A percentile compares a stretch with the other conserved stretches of the same genome.
Conservation (phyloP, 257 asterid species). For the Cruciata laevipes region DNA sequence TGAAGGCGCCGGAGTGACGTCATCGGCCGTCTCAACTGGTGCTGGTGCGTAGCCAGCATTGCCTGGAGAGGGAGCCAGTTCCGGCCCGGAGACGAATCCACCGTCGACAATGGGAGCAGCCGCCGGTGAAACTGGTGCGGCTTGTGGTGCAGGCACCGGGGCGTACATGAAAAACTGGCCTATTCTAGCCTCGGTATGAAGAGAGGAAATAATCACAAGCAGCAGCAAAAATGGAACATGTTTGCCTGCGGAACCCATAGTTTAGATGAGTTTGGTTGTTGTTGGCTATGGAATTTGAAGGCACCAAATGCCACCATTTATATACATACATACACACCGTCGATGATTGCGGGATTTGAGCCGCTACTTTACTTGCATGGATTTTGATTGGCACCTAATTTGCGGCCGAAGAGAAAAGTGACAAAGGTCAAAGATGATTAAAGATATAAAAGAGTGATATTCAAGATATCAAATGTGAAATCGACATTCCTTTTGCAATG, state of each 20-base stretch:
- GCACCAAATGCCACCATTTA: neutral
- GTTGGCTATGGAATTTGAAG: constrained; percentile 4
- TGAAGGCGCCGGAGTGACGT: too few relatives aligned
- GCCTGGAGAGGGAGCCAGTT: constrained; percentile 16
- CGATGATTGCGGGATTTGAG: constrained; percentile 46
- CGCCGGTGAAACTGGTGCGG: constrained; percentile 39
- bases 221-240: constrained; percentile 25
- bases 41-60: constrained; percentile 15
- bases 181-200: constrained; percentile 39
- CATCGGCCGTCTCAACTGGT: constrained; percentile 24
- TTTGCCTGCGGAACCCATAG: constrained; percentile 12
- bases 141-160: neutral
- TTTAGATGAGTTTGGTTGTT: too few relatives aligned
- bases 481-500: too few relatives aligned
- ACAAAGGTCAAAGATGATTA: too few relatives aligned
- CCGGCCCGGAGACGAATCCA: constrained; percentile 11
- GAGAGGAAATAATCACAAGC: constrained; percentile 13
- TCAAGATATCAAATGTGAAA: too few relatives aligned
- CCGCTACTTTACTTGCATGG: constrained; percentile 13
- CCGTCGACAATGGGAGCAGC: constrained; percentile 12
- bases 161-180: constrained; percentile 24
- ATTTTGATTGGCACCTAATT: constrained; percentile 22
- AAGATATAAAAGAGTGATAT: too few relatives aligned
- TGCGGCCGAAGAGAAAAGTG: neutral
- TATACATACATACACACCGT: neutral